Evolutionary conservation across 108 stramenopile genomes (phyloP).

Genomic region (Conticribra guillardii): DNA sequence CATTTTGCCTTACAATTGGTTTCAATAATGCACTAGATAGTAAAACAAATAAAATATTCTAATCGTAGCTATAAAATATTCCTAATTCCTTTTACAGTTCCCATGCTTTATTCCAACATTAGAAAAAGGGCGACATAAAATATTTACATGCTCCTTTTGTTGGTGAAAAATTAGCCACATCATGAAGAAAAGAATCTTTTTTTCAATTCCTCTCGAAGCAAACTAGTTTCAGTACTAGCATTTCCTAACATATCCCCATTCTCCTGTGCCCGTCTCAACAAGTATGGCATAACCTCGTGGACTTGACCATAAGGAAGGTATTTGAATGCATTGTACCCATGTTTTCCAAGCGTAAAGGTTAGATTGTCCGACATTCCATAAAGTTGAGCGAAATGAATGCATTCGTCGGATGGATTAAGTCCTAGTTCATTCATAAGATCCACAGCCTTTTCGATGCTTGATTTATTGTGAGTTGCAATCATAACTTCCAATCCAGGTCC

Average conservation of each 20-base stretch:
- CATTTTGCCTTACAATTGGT: no score
- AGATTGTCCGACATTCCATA: slow-evolving; percentile 97
- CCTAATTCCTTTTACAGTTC: no score
- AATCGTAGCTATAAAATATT: no score
- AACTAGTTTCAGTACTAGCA: slow-evolving; percentile 52
- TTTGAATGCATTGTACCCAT: slow-evolving; percentile 89
- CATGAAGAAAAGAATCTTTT: slow-evolving; percentile 17
- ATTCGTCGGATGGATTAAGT: slow-evolving; percentile 44
- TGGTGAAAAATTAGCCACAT: no score
- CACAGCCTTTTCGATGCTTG: slow-evolving; percentile 79
- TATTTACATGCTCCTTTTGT: no score
- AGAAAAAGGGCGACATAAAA: no score
- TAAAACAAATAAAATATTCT: no score
- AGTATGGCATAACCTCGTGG: slow-evolving; percentile 94
- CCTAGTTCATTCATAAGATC: slow-evolving; percentile 71
- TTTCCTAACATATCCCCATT: slow-evolving; percentile 88
- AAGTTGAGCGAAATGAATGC: slow-evolving; percentile 93
- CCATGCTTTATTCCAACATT: no score
- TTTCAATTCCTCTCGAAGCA: slow-evolving; percentile 60
- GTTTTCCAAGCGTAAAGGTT: slow-evolving; percentile 89
- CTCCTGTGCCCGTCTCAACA: slow-evolving; percentile 95
- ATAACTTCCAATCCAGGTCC: slow-evolving; percentile 75
- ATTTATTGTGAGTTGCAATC: slow-evolving; percentile 94
- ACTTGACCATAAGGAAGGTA: slow-evolving; percentile 97
- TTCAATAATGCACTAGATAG: no score